Conservation (phyloP, 345 rosid species). For the Litchi chinensis region DNA sequence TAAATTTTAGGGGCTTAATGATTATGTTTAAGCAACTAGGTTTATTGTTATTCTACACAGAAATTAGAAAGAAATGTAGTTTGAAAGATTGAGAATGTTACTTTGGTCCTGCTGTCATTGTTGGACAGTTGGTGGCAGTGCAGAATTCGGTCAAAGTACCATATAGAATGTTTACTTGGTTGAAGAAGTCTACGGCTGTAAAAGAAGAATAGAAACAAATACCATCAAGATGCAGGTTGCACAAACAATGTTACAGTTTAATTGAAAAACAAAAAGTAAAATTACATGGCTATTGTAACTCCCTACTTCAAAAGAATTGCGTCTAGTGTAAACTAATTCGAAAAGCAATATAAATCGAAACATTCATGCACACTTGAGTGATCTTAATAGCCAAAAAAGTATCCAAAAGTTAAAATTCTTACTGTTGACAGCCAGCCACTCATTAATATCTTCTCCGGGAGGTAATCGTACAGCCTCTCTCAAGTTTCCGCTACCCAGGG, state of each 20-base stretch:
- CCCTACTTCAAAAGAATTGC: not conserved
- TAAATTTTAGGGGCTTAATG: not conserved
- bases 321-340: not conserved
- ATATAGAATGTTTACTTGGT: slow-evolving; percentile 64
- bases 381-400: not conserved
- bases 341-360: not conserved
- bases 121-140: slow-evolving; percentile 58
- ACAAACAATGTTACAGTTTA: not conserved
- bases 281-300: too few relatives aligned
- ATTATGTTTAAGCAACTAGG: not conserved
- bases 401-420: slow-evolving; percentile 8
- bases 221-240: not conserved
- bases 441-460: slow-evolving; percentile 73
- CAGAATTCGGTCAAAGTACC: slow-evolving; percentile 79
- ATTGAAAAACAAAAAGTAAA: not conserved
- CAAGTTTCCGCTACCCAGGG: slow-evolving; percentile 72
- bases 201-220: not conserved
- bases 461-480: slow-evolving; percentile 73
- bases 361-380: not conserved
- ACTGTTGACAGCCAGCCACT: slow-evolving; percentile 84
- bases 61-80: slow-evolving; percentile 4
- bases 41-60: not conserved
- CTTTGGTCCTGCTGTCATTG: slow-evolving; percentile 77
- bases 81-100: slow-evolving; percentile 23
- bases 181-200: slow-evolving; percentile 80